phyloP scores from a whole-genome alignment of 2,329 filamentous ascomycete genomes.

The Curvularia verruculosa region DNA sequence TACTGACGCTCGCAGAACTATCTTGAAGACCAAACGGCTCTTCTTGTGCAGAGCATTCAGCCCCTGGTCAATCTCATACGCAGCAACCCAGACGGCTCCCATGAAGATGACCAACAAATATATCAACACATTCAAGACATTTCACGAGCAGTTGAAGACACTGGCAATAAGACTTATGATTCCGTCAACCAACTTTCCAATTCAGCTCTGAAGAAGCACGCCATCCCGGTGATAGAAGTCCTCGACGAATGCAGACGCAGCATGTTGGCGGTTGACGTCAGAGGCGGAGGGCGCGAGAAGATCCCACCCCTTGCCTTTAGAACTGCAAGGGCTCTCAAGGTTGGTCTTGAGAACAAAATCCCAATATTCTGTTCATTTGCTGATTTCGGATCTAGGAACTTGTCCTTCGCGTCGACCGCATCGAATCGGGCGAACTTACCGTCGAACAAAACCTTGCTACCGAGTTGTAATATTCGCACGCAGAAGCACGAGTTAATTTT shows the following conservation, averaged over 20 bases:
- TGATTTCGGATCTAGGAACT: constrained; percentile 44
- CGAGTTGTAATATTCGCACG: constrained; percentile 34
- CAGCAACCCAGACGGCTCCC: constrained; percentile 41
- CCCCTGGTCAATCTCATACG: constrained; percentile 75
- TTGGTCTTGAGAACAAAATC: neutral
- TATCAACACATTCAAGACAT: constrained; percentile 74
- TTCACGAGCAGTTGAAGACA: constrained; percentile 70
- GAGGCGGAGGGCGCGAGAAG: constrained; percentile 65
- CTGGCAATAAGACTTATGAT: constrained; percentile 68
- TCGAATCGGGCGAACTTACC: constrained; percentile 48
- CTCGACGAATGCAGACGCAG: constrained; percentile 69
- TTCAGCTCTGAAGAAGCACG: constrained; percentile 59
- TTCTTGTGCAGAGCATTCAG: constrained; percentile 80
- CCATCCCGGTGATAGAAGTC: constrained; percentile 59
- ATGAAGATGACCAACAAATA: constrained; percentile 57
- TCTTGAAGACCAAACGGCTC: constrained; percentile 80
- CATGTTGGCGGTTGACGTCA: constrained; percentile 67
- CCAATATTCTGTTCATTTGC: neutral
- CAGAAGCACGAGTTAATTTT: constrained; percentile 1
- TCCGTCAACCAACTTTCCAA: constrained; percentile 57
- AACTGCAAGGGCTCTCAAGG: constrained; percentile 81
- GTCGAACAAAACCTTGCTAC: constrained; percentile 42
- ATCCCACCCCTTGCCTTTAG: constrained; percentile 86
- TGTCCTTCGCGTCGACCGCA: constrained; percentile 50
- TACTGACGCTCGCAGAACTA: constrained; percentile 63